phyloP scores from a whole-genome alignment of 441 rosid species.

The Populus hybrid region DNA sequence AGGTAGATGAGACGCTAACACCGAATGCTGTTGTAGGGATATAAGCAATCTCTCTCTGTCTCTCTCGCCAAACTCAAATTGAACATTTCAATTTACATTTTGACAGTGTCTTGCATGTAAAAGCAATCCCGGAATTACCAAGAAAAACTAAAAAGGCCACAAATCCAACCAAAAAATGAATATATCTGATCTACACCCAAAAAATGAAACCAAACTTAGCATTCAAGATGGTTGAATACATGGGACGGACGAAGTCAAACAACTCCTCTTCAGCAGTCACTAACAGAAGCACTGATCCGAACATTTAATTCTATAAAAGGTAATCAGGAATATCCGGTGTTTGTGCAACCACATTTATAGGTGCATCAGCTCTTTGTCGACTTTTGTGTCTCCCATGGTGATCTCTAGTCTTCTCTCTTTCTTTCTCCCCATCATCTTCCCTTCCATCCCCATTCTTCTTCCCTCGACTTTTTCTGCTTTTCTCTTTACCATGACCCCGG shows the following conservation, averaged over 20 bases:
- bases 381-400: conserved; percentile 47
- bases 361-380: conserved; percentile 39
- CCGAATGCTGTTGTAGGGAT: neutral
- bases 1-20: neutral
- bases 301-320: conserved; percentile 43
- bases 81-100: conserved; percentile 11
- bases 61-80: conserved; percentile 5
- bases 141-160: neutral
- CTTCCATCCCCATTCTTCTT: conserved; percentile 36
- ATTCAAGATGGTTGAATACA: conserved; percentile 20
- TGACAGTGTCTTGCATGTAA: conserved; percentile 14
- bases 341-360: conserved; percentile 34
- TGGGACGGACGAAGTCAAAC: conserved; percentile 10
- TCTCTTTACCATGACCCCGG: conserved; percentile 45
- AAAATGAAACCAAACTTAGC: conserved; percentile 12
- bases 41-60: neutral
- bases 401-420: conserved; percentile 44
- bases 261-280: conserved; percentile 13
- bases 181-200: conserved; percentile 23
- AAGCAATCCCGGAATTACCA: conserved; percentile 16
- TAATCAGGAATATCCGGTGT: conserved; percentile 59
- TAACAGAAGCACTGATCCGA: neutral
- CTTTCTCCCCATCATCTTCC: conserved; percentile 32
- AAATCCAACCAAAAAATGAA: conserved; percentile 19
- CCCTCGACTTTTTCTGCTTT: conserved; percentile 37